Base-by-base conservation (phyloP, 805 yeast species). In the Myxozyma neotropica region DNA sequence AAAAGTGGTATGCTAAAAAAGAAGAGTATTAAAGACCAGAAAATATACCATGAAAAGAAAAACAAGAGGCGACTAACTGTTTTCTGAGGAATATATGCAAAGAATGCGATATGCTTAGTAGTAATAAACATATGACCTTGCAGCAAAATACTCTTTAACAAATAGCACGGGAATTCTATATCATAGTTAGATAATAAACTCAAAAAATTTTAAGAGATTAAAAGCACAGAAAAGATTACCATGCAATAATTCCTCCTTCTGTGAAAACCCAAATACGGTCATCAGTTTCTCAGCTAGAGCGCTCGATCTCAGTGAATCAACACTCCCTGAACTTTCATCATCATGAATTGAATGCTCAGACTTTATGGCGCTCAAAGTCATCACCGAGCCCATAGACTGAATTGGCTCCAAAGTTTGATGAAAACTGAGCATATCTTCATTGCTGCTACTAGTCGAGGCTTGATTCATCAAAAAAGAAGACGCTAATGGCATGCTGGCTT, bases 101-200 rank as follows among this genome's bases (percentile, higher is more conserved):
- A 87, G 70, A 89, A 93, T 45, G 89, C 74, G 4, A 92, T 70
- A 61, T 82, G 82, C 15, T 79, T 75, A 44, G 77, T 73, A 0
- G 97, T 91, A 26, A 93, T 72, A 67, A 87, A 87, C 17, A 91
- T 72, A 67, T 88, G 92, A 1, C 98, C 98, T 72, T 90, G 97
- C 26, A 91, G 74, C 27, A 93, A 75, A 0, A 92, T 94, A 67
- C 89, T 96, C 60, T 85, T 82, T 58, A 90, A 77, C 38, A 92
- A 75, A 96, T 96, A 92, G 31, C 91, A 84, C 2, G 86, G 80
- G 67, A 79, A 87, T 62, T 85, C 88, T 52, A 53, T n/a, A 10
- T 2, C 7, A 8, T 8, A 38, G 43, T 38, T 38, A 38, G 43
- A n/a, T n/a, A 15, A n/a, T 17, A 13, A 38, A 10, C 13, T 17